phyloP scores from a whole-genome alignment of 305 asterid genomes.

The Fraxinus sp. region DNA sequence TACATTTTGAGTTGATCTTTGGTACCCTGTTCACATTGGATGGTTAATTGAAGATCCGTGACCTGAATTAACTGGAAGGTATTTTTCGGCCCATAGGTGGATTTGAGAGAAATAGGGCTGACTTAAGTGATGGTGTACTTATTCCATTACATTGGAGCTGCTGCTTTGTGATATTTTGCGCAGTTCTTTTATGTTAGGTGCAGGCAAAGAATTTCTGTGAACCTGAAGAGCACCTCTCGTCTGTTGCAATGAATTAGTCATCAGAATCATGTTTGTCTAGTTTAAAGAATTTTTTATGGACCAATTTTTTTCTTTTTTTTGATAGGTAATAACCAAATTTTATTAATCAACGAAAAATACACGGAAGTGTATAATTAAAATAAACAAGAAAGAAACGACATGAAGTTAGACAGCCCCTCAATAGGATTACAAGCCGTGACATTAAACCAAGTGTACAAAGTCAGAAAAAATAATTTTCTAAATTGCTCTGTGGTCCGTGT shows the following conservation, averaged over 20 bases:
- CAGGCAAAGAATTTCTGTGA: constrained; percentile 1
- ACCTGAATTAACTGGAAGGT: background rate
- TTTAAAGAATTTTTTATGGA: background rate
- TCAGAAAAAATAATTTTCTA: no score
- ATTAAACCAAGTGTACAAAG: no score
- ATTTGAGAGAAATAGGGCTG: background rate
- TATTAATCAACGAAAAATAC: no score
- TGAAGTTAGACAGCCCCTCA: no score
- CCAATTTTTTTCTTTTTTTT: background rate
- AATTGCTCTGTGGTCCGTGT: no score
- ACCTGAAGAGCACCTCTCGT: background rate
- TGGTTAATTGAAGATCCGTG: background rate
- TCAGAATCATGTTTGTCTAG: background rate
- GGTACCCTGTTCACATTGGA: background rate
- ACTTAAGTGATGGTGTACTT: constrained; percentile 1
- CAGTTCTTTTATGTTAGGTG: background rate
- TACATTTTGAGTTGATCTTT: constrained; percentile 4
- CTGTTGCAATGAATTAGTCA: background rate
- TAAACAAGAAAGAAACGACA: no score
- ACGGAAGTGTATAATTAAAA: no score
- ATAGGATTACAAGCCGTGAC: no score
- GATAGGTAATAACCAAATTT: no score
- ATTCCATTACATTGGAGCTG: background rate
- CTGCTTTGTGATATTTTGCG: background rate
- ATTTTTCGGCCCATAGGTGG: background rate